Conservation (phyloP, 371 early-diverging fungal species). For the Choanephora cucurbitarum region DNA sequence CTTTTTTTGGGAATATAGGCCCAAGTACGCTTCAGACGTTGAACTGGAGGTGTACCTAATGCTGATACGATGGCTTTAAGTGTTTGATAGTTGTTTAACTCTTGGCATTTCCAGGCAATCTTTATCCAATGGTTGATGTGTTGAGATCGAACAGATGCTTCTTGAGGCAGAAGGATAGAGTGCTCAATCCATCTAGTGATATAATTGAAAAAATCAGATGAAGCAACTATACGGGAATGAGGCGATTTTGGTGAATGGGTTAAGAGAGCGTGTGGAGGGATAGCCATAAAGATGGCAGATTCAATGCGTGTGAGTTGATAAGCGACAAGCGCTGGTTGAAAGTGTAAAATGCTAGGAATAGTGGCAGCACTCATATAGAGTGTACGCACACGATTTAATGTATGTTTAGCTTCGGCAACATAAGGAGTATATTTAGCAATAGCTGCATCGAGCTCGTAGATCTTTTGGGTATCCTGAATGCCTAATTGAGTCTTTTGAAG, state of each 20-base stretch:
- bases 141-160: conserved; percentile 65
- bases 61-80: conserved; percentile 76
- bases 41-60: conserved; percentile 74
- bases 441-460: conserved; percentile 18
- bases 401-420: conserved; percentile 52
- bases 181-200: conserved; percentile 76
- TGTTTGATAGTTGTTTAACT: conserved; percentile 74
- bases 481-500: conserved; percentile 17
- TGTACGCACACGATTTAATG: conserved; percentile 58
- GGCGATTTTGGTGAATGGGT: conserved; percentile 71
- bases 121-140: conserved; percentile 77
- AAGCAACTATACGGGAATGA: conserved; percentile 69
- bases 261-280: conserved; percentile 66
- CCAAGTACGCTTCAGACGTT: conserved; percentile 79
- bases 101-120: conserved; percentile 65
- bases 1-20: conserved; percentile 70
- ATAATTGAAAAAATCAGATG: conserved; percentile 85
- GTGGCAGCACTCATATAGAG: conserved; percentile 61
- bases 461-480: conserved; percentile 36
- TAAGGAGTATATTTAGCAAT: conserved; percentile 33
- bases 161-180: conserved; percentile 65
- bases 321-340: conserved; percentile 69
- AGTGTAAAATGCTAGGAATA: conserved; percentile 62
- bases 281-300: conserved; percentile 66
- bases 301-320: conserved; percentile 78